These are phyloP conservation scores for Chaetomium olivaceum DNA, from an alignment of 2,329 filamentous ascomycete species.

Conservation along the genomic window DNA sequence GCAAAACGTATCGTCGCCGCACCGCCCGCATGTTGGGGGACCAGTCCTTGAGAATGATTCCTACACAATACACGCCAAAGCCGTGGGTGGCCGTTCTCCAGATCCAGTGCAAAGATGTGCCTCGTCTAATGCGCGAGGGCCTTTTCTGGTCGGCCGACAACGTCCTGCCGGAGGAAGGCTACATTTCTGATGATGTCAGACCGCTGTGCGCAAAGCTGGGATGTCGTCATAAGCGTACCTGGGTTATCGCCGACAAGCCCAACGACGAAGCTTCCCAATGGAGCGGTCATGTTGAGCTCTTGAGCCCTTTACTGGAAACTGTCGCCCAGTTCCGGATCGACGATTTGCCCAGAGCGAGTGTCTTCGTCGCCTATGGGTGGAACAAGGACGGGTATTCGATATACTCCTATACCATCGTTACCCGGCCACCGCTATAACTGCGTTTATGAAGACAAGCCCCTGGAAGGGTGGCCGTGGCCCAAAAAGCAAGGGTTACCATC, in stretches of 20 bases:
- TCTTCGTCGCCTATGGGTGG: neutral
- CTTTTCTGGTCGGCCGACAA: conserved; percentile 7
- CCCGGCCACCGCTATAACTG: neutral
- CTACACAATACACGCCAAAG: neutral
- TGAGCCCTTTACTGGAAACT: neutral
- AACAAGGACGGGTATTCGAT: neutral
- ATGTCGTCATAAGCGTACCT: neutral
- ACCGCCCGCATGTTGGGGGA: no score
- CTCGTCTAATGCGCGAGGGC: neutral
- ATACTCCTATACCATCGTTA: neutral
- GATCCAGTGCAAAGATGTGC: neutral
- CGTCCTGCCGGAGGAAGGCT: neutral
- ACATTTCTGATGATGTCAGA: neutral
- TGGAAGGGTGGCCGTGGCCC: conserved; percentile 14
- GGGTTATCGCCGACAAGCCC: no score
- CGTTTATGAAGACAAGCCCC: conserved; percentile 5
- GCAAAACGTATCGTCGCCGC: no score
- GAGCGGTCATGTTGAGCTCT: no score
- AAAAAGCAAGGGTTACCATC: neutral
- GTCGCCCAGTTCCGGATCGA: neutral
- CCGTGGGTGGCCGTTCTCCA: neutral
- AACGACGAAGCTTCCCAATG: no score
- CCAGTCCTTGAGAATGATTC: no score
- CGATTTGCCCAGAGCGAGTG: neutral
- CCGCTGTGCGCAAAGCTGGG: neutral